Conservation (phyloP, 2,329 filamentous ascomycete species). For the Fusarium nodosum region DNA sequence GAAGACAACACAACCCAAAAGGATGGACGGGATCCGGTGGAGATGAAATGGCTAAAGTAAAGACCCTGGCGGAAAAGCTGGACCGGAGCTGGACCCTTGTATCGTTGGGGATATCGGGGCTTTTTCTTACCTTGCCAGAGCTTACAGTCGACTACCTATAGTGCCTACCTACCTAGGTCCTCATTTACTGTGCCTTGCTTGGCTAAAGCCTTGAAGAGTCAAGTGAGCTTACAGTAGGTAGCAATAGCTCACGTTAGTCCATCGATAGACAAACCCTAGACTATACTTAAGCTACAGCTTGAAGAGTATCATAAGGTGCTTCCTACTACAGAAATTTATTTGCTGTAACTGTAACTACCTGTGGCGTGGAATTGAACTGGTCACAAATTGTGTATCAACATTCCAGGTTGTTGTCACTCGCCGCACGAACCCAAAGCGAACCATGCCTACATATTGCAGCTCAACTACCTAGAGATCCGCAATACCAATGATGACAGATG, state of each 20-base stretch:
- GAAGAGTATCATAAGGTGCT: not conserved
- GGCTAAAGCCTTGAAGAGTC: not conserved
- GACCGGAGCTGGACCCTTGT: constrained; percentile 45
- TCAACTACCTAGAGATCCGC: constrained; percentile 2
- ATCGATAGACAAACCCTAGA: not conserved
- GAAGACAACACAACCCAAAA: constrained; percentile 32
- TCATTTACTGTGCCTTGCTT: constrained; percentile 5
- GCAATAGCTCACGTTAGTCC: not conserved
- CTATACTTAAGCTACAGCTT: not conserved
- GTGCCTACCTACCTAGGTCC: not conserved
- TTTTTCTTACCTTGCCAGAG: constrained; percentile 14
- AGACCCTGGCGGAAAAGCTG: constrained; percentile 43
- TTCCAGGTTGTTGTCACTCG: not conserved
- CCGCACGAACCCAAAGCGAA: not conserved
- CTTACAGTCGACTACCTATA: not conserved
- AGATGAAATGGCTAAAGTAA: constrained; percentile 42
- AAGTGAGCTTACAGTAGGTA: not conserved
- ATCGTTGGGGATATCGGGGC: constrained; percentile 45
- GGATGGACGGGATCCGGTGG: constrained; percentile 39
- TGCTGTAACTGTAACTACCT: too few species aligned
- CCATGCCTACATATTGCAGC: not conserved
- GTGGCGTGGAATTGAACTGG: not conserved
- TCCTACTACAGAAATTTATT: not conserved
- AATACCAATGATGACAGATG: constrained; percentile 28
- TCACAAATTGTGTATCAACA: not conserved